phyloP scores from a whole-genome alignment of 176 grass and related monocot genomes.

The Typha latifolia region DNA sequence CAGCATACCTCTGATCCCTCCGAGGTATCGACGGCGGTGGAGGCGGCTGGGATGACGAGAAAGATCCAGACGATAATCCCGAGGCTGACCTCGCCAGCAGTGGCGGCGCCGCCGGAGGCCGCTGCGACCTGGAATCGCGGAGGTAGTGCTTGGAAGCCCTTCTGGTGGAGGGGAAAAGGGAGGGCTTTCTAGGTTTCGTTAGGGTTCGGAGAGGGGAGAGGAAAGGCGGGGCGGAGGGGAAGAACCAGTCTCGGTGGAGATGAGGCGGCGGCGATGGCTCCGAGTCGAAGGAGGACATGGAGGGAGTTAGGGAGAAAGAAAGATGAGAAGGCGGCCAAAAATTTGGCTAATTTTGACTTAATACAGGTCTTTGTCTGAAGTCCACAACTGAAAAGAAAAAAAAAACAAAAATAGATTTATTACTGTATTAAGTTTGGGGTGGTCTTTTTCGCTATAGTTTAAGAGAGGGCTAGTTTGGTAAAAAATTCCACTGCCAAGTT shows the following conservation, averaged over 20 bases:
- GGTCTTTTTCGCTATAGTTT: no score
- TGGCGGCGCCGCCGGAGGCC: conserved; percentile 27
- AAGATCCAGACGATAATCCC: no score
- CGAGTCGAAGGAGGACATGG: conserved; percentile 27
- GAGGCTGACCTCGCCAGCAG: conserved; percentile 22
- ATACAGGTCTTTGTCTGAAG: no score
- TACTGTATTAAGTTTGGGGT: no score
- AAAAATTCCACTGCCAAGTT: no score
- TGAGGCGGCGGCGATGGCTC: conserved; percentile 16
- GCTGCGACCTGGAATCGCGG: conserved; percentile 5
- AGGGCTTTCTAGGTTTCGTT: conserved; percentile 12
- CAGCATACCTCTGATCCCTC: conserved; percentile 43
- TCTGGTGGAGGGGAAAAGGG: conserved; percentile 47
- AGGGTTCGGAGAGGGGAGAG: conserved; percentile 27
- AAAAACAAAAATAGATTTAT: no score
- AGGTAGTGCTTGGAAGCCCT: conserved; percentile 40
- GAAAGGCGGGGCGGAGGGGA: conserved; percentile 48
- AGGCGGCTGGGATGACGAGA: conserved; percentile 1
- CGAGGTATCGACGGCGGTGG: conserved; percentile 1
- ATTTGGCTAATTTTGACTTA: no score
- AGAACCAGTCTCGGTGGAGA: conserved; percentile 65
- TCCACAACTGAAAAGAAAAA: no score
- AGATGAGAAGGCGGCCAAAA: no score
- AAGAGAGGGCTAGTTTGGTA: no score
- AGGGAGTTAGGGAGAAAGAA: background rate